Conservation (phyloP, 2,329 filamentous ascomycete species). For the Capronia epimyces region DNA sequence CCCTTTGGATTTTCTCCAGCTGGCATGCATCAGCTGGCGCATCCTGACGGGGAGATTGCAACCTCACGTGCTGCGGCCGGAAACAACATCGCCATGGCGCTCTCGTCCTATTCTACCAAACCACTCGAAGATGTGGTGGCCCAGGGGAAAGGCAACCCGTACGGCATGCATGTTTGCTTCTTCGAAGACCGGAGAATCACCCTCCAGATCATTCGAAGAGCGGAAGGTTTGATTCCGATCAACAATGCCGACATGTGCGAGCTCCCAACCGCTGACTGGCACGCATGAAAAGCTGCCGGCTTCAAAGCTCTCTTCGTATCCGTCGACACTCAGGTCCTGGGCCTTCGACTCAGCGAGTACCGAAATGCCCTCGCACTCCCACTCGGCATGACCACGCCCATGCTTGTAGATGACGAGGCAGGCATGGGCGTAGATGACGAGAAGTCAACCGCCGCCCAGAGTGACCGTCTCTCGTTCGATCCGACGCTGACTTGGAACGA, state of each 20-base stretch:
- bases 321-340: conserved; percentile 51
- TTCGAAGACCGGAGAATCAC: conserved; percentile 34
- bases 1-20: conserved; percentile 52
- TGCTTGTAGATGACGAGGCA: conserved; percentile 11
- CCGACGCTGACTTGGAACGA: conserved; percentile 51
- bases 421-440: conserved; percentile 14
- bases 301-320: conserved; percentile 53
- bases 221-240: conserved; percentile 37
- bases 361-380: conserved; percentile 45
- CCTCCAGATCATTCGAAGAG: conserved; percentile 39
- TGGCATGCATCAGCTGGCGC: conserved; percentile 50
- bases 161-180: conserved; percentile 16
- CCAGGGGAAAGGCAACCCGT: conserved; percentile 33
- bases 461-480: too few relatives aligned
- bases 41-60: conserved; percentile 49
- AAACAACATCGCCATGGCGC: conserved; percentile 43
- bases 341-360: conserved; percentile 50
- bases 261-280: background rate
- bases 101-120: conserved; percentile 46
- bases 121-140: conserved; percentile 43
- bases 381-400: conserved; percentile 25
- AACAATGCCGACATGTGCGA: background rate
- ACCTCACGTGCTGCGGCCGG: conserved; percentile 46
- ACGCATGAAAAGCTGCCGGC: conserved; percentile 39
- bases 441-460: too few relatives aligned